Conservation (phyloP, 345 rosid genomes). For the Cardamine occulta region DNA sequence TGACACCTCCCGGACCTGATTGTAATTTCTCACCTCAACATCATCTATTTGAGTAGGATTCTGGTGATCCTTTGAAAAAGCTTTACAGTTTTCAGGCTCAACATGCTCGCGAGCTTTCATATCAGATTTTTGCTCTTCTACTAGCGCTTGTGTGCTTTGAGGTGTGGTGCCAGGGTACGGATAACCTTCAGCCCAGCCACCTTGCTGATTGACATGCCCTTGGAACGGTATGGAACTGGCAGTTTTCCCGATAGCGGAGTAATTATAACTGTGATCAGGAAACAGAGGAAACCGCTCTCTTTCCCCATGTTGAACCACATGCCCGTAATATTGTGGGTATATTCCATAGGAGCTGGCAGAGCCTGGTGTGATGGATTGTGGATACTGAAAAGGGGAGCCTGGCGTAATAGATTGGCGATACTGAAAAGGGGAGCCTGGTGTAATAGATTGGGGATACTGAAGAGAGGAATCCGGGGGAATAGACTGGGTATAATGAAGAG, state of each 20-base stretch:
- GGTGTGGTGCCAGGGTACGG: slow-evolving; percentile 45
- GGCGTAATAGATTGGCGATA: slow-evolving; percentile 34
- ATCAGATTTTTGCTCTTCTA: slow-evolving; percentile 52
- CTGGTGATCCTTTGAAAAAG: slow-evolving; percentile 39
- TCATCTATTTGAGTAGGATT: slow-evolving; percentile 46
- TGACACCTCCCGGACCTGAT: slow-evolving; percentile 48
- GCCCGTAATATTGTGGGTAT: slow-evolving; percentile 52
- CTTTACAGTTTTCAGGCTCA: slow-evolving; percentile 44
- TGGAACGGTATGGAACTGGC: slow-evolving; percentile 47
- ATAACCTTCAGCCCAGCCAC: slow-evolving; percentile 49
- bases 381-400: slow-evolving; percentile 49
- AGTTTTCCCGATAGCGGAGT: slow-evolving; percentile 48
- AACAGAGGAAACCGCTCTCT: slow-evolving; percentile 48
- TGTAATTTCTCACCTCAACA: slow-evolving; percentile 47
- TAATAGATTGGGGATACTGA: slow-evolving; percentile 42
- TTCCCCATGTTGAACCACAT: slow-evolving; percentile 53
- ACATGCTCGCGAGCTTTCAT: slow-evolving; percentile 43
- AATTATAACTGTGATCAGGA: slow-evolving; percentile 46
- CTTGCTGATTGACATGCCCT: slow-evolving; percentile 52
- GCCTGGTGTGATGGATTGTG: slow-evolving; percentile 47
- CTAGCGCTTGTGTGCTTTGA: slow-evolving; percentile 46
- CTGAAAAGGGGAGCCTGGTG: slow-evolving; percentile 32
- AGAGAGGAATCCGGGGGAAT: slow-evolving; percentile 18
- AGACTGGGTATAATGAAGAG: slow-evolving; percentile 44
- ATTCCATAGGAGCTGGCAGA: slow-evolving; percentile 55